Percentiles rank a stretch among this genome's conserved stretches.
These are phyloP conservation scores for Phytopythium delawarense DNA, from an alignment of 352 stramenopile genomes.

Conservation along the genomic window DNA sequence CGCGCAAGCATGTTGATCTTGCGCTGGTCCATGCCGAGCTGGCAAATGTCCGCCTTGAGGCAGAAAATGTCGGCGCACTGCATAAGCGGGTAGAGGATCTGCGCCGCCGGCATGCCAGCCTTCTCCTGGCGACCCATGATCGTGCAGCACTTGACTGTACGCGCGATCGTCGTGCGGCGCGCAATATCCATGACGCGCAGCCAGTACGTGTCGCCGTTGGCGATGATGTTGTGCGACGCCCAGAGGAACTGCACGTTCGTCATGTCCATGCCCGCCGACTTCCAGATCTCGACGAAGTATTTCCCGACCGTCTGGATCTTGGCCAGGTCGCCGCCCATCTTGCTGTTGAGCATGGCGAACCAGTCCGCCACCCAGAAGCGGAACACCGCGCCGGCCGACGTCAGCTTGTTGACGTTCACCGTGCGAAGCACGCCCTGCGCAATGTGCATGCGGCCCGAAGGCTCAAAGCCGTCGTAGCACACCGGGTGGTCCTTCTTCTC, in stretches of 20 bases:
- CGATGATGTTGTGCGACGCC: constrained; percentile 95
- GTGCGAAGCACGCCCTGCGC: constrained; percentile 95
- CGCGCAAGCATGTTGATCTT: constrained; percentile 99
- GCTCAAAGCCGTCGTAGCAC: constrained; percentile 99
- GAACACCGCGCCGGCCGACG: constrained; percentile 92
- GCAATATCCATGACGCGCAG: constrained; percentile 93
- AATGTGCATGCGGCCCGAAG: constrained; percentile 99
- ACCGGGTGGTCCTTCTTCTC: constrained; percentile 89
- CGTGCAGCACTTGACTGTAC: constrained; percentile 98
- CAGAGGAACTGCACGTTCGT: constrained; percentile 99
- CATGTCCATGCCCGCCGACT: constrained; percentile 98
- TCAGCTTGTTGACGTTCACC: constrained; percentile 97
- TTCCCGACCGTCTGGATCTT: constrained; percentile 95
- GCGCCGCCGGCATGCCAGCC: constrained; percentile 89
- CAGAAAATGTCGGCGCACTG: constrained; percentile 99
- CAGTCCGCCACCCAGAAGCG: constrained; percentile 99
- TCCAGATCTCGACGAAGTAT: constrained; percentile 99
- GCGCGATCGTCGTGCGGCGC: constrained; percentile 86
- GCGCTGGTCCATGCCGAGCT: constrained; percentile 98
- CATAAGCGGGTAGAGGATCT: constrained; percentile 98
- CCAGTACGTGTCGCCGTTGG: constrained; percentile 90
- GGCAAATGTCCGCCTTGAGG: constrained; percentile 98
- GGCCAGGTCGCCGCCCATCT: constrained; percentile 97
- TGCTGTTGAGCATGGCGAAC: constrained; percentile 99
- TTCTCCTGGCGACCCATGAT: constrained; percentile 98